Base-by-base conservation (phyloP, 805 yeast genomes). In the Candida nitratophila region DNA sequence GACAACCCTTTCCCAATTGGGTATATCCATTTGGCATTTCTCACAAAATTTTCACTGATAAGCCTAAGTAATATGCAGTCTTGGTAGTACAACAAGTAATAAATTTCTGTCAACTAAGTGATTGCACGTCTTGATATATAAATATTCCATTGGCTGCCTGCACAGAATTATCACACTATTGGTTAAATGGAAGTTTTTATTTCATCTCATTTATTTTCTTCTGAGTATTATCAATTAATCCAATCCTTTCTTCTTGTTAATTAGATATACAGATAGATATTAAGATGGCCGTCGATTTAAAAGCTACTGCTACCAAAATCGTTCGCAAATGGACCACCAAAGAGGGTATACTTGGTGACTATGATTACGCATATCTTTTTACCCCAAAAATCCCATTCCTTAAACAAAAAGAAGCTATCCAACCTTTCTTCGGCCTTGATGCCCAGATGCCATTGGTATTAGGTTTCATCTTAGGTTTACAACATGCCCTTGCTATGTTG, bases 401-500 rank as follows among this genome's bases (percentile, higher is more conserved):
- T 37, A 62, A 64, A 39, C 68, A 59, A 52, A 63, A 57, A 50
- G 63, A 68, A 22, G 75, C 74, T 43, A 66, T 77, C 2, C 88
- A 83, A 55, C 95, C 96, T 0, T 89, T 89, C 64, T 90, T 88
- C 54, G 88, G 93, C 4, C 64, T 89, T 41, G 70, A 88, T 59
- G 77, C 81, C 37, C 86, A 81, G 1, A 81, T 90, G 78, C 97
- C 97, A 1, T 52, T 88, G n/a, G 52, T 84, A 8, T 68, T 89
- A 45, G 95, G 95, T 1, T 61, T 84, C 45, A 45, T 89, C 11
- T 73, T 90, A 30, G 96, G 97, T 16, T 72, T 89, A 49, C 96
- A 89, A 67, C 97, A 89, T 59, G 68, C 95, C 1, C 63, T 89
- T 50, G 80, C 96, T 22, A 89, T 90, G 96, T 67, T 89, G 66